Percentiles rank a stretch among this genome's conserved stretches.
Conservation (phyloP, 768 basidiomycete species). For the Termitomyces sp. region DNA sequence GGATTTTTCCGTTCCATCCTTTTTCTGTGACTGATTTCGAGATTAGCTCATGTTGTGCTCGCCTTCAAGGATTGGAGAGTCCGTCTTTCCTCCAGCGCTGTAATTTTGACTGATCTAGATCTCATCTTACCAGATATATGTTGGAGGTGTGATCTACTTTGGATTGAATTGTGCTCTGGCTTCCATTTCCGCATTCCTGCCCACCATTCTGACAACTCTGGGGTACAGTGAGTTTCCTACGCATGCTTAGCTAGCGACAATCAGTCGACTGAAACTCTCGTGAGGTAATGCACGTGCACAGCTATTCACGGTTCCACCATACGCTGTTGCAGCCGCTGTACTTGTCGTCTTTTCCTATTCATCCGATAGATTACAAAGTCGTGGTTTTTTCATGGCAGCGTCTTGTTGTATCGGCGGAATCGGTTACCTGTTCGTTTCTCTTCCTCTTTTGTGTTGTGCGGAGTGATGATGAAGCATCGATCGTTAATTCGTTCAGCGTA, state of each 20-base stretch:
- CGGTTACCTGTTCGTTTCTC: slow-evolving; percentile 53
- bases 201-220: slow-evolving; percentile 73
- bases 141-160: slow-evolving; percentile 71
- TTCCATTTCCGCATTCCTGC: slow-evolving; percentile 79
- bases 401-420: slow-evolving; percentile 42
- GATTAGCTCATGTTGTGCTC: slow-evolving; percentile 49
- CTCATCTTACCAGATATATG: slow-evolving; percentile 40
- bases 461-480: background rate
- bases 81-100: slow-evolving; percentile 11
- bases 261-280: slow-evolving; percentile 5
- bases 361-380: slow-evolving; percentile 63
- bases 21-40: background rate
- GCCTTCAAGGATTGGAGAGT: slow-evolving; percentile 75
- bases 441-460: background rate
- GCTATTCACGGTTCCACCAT: slow-evolving; percentile 76
- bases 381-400: slow-evolving; percentile 42
- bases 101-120: background rate
- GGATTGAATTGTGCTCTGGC: slow-evolving; percentile 71
- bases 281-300: slow-evolving; percentile 63
- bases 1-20: background rate
- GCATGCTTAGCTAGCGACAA: background rate
- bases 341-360: slow-evolving; percentile 50
- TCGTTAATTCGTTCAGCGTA: slow-evolving; percentile 28
- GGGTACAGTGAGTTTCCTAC: slow-evolving; percentile 52
- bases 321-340: slow-evolving; percentile 64